phyloP scores from a whole-genome alignment of 2,329 filamentous ascomycete species.

The Neodidymelliopsis sp. region DNA sequence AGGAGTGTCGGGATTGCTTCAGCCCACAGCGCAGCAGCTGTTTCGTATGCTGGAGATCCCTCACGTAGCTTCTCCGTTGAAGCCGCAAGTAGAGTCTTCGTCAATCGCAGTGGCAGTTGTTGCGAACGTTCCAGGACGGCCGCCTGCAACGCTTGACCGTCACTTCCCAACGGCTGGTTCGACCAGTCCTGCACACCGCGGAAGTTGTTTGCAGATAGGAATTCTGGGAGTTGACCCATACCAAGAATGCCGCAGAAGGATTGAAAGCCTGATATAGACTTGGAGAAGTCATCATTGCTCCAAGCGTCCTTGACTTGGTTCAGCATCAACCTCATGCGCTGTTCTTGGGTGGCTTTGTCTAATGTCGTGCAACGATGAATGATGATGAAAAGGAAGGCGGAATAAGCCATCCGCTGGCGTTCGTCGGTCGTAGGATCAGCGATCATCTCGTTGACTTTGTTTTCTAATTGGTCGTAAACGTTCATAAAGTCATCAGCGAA shows the following conservation, averaged over 20 bases:
- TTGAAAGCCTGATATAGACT: conserved; percentile 74
- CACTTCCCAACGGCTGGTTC: conserved; percentile 74
- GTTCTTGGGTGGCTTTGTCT: conserved; percentile 72
- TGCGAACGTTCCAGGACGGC: conserved; percentile 79
- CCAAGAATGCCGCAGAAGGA: conserved; percentile 82
- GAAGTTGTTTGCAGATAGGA: conserved; percentile 76
- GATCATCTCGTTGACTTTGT: conserved; percentile 81
- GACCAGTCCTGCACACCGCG: conserved; percentile 86
- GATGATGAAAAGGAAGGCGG: conserved; percentile 92
- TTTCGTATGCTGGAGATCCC: conserved; percentile 73
- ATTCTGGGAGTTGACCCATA: conserved; percentile 80
- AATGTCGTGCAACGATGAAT: conserved; percentile 84
- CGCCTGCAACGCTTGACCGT: conserved; percentile 79
- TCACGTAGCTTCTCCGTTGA: conserved; percentile 89
- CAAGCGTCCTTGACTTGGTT: conserved; percentile 83
- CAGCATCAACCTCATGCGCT: conserved; percentile 78
- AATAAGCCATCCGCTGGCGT: conserved; percentile 84
- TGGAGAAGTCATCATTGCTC: conserved; percentile 73
- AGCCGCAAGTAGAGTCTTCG: conserved; percentile 90
- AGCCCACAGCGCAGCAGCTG: conserved; percentile 83
- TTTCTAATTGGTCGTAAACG: conserved; percentile 87
- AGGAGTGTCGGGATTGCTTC: conserved; percentile 82
- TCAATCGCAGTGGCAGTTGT: conserved; percentile 80
- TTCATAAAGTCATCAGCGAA: conserved; percentile 90
- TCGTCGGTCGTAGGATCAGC: conserved; percentile 77